Base-by-base conservation (phyloP, 306 rosid genomes). In the Morella rubra region DNA sequence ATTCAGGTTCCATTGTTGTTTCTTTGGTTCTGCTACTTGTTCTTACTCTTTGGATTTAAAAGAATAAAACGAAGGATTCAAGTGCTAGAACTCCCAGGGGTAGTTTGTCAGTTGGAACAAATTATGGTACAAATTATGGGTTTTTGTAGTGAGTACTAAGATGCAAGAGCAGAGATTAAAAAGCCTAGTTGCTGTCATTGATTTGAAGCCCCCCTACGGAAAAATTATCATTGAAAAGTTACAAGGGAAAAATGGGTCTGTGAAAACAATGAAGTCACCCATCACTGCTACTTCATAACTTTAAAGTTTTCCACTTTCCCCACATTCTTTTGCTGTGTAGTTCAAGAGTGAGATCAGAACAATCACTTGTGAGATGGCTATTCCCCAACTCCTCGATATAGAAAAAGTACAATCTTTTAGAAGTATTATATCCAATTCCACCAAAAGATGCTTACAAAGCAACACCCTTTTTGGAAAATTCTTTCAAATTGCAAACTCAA, bases 311-410 rank as follows among this genome's bases (percentile, higher is more conserved):
- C 45, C 8, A 65, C 45, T 78, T 50, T 66, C 71, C 47, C 59
- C 67, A 49, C 37, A 55, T 62, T 76, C 72, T 27, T 18, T n/a
- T n/a, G n/a, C 4, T 74, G 72, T 77, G 71, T 52, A 95, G 99
- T 89, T 92, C 97, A 44, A 78, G 99, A 80, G 85, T 55, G 51
- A 85, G 99, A 90, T 83, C 97, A 42, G 99, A 96, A 77, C 98
- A 92, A 60, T 96, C 98, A 32, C 97, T 96, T 50, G 99, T 96
- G 72, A 89, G 99, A 75, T 96, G 99, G 99, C 99, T 42, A 92
- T 98, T 15, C 99, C 99, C 14, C 99, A 96, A 79, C 98, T 96
- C 71, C 98, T 92, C 67, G 98, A 96, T 72, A 91, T 96, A 62
- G 99, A 96, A n/a, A n/a, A n/a, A n/a, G n/a, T n/a, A n/a, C n/a